Percentiles rank a stretch among this genome's conserved stretches.
These are phyloP conservation scores for Candida yuanshanica DNA, from an alignment of 805 yeast genomes.

Conservation along the genomic window DNA sequence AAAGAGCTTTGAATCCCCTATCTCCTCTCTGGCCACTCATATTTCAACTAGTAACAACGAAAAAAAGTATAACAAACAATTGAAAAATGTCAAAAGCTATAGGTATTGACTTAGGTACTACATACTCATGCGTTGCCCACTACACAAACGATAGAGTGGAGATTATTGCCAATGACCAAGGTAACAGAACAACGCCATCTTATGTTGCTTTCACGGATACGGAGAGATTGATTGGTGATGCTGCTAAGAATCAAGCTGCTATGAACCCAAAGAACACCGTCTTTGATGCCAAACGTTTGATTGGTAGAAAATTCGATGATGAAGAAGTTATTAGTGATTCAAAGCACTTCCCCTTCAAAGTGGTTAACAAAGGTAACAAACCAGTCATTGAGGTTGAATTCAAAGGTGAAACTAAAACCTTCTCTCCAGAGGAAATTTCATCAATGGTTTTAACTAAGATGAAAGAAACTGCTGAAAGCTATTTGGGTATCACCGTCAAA, in stretches of 20 bases:
- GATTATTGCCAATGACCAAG: conserved; percentile 95
- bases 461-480: conserved; percentile 90
- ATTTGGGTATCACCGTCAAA: conserved; percentile 71
- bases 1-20: background rate
- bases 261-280: conserved; percentile 93
- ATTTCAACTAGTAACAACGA: background rate
- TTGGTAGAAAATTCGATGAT: conserved; percentile 78
- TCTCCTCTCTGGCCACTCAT: background rate
- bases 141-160: conserved; percentile 84
- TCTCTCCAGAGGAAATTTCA: conserved; percentile 92
- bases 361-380: conserved; percentile 73
- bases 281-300: conserved; percentile 92
- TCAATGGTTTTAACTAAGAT: conserved; percentile 89
- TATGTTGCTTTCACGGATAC: conserved; percentile 94
- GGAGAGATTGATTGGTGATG: conserved; percentile 94
- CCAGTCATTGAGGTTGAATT: conserved; percentile 84
- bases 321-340: conserved; percentile 72
- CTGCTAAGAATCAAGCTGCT: conserved; percentile 98
- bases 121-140: conserved; percentile 96
- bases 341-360: conserved; percentile 86
- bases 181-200: conserved; percentile 97
- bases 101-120: conserved; percentile 95
- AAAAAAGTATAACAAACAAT: too few species aligned
- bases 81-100: conserved; percentile 48
- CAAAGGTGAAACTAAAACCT: conserved; percentile 80